Conservation (phyloP, 2,329 filamentous ascomycete genomes). For the Periconia macrospinosa region DNA sequence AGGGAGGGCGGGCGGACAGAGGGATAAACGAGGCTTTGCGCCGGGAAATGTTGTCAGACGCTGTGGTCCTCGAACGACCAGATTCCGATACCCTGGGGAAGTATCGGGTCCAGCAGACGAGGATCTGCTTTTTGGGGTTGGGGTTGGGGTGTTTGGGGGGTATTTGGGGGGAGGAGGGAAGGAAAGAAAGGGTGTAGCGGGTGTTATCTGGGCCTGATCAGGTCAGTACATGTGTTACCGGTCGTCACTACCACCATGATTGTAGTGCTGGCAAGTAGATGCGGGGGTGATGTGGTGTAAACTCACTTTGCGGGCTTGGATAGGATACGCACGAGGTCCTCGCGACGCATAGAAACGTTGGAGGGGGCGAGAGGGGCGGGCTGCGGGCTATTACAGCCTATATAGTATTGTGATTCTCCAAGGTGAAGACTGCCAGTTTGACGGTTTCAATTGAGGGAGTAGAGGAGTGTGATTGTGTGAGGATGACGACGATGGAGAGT, state of each 20-base stretch:
- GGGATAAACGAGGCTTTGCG: slow-evolving; percentile 79
- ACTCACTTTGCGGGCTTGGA: slow-evolving; percentile 92
- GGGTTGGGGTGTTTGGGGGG: slow-evolving; percentile 14
- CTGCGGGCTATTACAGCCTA: slow-evolving; percentile 44
- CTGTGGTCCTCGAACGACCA: slow-evolving; percentile 64
- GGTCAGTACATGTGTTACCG: slow-evolving; percentile 16
- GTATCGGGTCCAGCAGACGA: slow-evolving; percentile 86
- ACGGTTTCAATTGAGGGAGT: slow-evolving; percentile 17
- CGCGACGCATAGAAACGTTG: slow-evolving; percentile 75
- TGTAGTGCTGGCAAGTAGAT: background rate
- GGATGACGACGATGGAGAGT: background rate
- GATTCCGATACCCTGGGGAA: slow-evolving; percentile 80
- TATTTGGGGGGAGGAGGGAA: slow-evolving; percentile 30
- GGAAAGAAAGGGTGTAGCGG: slow-evolving; percentile 33
- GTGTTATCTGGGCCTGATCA: slow-evolving; percentile 69
- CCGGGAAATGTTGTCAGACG: slow-evolving; percentile 83
- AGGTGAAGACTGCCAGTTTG: slow-evolving; percentile 39
- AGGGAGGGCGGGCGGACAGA: slow-evolving; percentile 85
- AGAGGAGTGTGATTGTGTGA: background rate
- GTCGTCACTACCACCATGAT: background rate
- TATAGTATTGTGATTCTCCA: slow-evolving; percentile 24
- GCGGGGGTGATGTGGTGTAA: slow-evolving; percentile 3
- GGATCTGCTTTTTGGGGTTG: slow-evolving; percentile 56
- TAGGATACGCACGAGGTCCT: slow-evolving; percentile 88
- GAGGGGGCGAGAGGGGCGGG: slow-evolving; percentile 20